Conservation (phyloP, 805 yeast species). For the Yarrowia yakushimensis region DNA sequence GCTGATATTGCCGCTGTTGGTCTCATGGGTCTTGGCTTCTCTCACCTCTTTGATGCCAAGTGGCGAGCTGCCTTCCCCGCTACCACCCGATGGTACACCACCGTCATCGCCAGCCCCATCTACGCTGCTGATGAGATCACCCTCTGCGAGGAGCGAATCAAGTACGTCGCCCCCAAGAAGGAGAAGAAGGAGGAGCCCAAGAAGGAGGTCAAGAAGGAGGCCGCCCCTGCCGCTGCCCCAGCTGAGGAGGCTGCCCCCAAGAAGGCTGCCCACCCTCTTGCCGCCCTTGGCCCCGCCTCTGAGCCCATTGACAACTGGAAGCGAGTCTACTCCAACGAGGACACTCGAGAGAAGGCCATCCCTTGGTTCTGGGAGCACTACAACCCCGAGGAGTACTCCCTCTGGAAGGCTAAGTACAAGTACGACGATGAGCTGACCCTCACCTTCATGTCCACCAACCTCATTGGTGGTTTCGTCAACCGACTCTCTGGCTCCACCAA, state of each 20-base stretch:
- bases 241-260: conserved; percentile 51
- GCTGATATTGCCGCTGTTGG: conserved; percentile 59
- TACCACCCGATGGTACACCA: conserved; percentile 67
- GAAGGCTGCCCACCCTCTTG: conserved; percentile 91
- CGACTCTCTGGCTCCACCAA: conserved; percentile 89
- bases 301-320: conserved; percentile 88
- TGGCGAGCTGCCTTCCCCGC: conserved; percentile 64
- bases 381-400: conserved; percentile 89
- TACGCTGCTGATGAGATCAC: conserved; percentile 49
- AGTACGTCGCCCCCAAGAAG: conserved; percentile 70
- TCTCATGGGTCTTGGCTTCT: conserved; percentile 53
- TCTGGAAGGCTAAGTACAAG: conserved; percentile 94
- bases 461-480: conserved; percentile 96
- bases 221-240: conserved; percentile 37
- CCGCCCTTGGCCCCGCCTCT: conserved; percentile 68
- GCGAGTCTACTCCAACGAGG: conserved; percentile 94
- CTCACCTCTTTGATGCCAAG: conserved; percentile 56
- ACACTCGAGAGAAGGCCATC: conserved; percentile 86
- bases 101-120: conserved; percentile 47
- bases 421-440: conserved; percentile 96
- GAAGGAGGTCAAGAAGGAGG: conserved; percentile 39
- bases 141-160: conserved; percentile 63
- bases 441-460: conserved; percentile 97
- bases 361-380: conserved; percentile 98
- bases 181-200: conserved; percentile 74